Percentiles rank a stretch among this genome's conserved stretches.
phyloP scores from a whole-genome alignment of 2,329 filamentous ascomycete species.

The Trichophyton simii region DNA sequence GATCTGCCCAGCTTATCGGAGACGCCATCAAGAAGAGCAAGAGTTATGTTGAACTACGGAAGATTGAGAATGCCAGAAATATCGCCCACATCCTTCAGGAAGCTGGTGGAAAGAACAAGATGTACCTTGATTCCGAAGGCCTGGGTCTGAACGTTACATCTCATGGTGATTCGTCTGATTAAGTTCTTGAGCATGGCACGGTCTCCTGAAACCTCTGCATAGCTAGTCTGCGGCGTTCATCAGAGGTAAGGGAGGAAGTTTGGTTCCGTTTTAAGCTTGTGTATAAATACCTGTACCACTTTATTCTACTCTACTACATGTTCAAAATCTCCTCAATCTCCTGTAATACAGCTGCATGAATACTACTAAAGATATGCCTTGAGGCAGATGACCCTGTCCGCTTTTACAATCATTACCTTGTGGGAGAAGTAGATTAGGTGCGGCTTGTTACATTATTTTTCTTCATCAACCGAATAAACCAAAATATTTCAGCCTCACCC shows the following conservation, averaged over 20 bases:
- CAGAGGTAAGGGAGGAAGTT: neutral
- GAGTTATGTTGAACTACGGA: constrained; percentile 90
- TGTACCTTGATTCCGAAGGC: constrained; percentile 84
- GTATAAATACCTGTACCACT: constrained; percentile 2
- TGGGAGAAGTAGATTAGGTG: no score
- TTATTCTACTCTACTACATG: constrained; percentile 2
- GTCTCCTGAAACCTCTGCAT: neutral
- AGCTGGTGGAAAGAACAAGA: constrained; percentile 74
- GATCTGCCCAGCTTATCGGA: constrained; percentile 93
- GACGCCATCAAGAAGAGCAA: constrained; percentile 99
- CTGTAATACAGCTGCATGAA: neutral
- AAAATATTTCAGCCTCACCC: no score
- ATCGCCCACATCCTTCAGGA: constrained; percentile 86
- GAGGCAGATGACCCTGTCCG: no score
- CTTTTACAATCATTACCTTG: no score
- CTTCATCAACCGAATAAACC: no score
- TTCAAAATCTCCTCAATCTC: neutral
- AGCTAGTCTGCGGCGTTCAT: neutral
- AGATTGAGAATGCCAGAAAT: constrained; percentile 87
- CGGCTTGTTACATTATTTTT: no score
- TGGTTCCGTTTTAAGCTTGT: neutral
- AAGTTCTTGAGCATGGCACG: neutral
- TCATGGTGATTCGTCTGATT: constrained; percentile 6
- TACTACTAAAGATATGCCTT: neutral
- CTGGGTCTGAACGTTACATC: constrained; percentile 72